Evolutionary conservation across 345 rosid species (phyloP).

Genomic region (Hibiscus trionum): DNA sequence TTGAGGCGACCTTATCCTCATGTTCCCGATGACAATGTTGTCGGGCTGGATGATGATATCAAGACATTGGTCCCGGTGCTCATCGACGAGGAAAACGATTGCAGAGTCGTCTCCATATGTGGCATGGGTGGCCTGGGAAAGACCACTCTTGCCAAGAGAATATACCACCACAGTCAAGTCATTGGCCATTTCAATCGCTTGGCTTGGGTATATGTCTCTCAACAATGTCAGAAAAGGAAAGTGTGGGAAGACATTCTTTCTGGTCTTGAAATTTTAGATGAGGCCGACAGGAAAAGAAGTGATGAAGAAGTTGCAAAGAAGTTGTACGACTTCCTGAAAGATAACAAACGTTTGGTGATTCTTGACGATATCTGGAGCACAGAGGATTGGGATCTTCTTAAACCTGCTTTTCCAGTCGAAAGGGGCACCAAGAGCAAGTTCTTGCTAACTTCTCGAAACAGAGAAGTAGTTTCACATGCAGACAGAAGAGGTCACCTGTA

Average conservation of each 20-base stretch:
- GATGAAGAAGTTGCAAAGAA: slow-evolving; percentile 24
- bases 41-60: slow-evolving; percentile 24
- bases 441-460: slow-evolving; percentile 34
- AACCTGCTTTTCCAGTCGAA: slow-evolving; percentile 25
- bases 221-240: slow-evolving; percentile 19
- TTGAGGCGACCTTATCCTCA: slow-evolving; percentile 25
- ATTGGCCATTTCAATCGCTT: slow-evolving; percentile 15
- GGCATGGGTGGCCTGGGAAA: slow-evolving; percentile 52
- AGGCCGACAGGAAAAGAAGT: slow-evolving; percentile 16
- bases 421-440: slow-evolving; percentile 18
- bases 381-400: slow-evolving; percentile 26
- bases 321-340: slow-evolving; percentile 10
- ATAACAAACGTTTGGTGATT: slow-evolving; percentile 30
- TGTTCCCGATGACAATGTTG: slow-evolving; percentile 14
- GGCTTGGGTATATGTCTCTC: slow-evolving; percentile 39
- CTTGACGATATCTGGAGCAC: slow-evolving; percentile 38
- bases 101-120: slow-evolving; percentile 16
- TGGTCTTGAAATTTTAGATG: slow-evolving; percentile 2
- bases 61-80: slow-evolving; percentile 15
- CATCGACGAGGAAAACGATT: neutral
- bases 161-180: slow-evolving; percentile 19
- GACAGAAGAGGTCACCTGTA: slow-evolving; percentile 17
- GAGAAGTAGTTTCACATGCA: slow-evolving; percentile 16
- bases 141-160: slow-evolving; percentile 35
- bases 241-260: slow-evolving; percentile 27